These are phyloP conservation scores for Allomyces javanicus DNA, from an alignment of 192 early-diverging fungal species.

Conservation along the genomic window DNA sequence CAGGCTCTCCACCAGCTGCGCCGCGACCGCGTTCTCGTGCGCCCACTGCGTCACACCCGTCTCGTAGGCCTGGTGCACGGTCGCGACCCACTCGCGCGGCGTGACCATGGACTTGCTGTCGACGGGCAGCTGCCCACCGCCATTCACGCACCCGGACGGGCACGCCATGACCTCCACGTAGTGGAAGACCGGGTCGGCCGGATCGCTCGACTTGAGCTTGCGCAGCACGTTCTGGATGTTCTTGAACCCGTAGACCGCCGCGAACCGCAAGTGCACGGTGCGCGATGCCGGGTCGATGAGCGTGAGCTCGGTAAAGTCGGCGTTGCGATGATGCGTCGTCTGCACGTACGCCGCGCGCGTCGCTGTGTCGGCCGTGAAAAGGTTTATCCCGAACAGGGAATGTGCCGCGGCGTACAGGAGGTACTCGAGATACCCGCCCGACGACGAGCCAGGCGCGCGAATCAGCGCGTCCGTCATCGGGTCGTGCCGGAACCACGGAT, in stretches of 20 bases:
- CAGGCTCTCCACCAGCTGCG: not conserved
- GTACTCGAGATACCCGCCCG: conserved; percentile 81
- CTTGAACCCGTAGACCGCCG: conserved; percentile 79
- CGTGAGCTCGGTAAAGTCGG: conserved; percentile 57
- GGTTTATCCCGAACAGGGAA: conserved; percentile 48
- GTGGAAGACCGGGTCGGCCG: conserved; percentile 36
- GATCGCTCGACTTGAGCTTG: conserved; percentile 67
- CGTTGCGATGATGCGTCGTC: conserved; percentile 53
- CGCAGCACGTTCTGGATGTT: conserved; percentile 96
- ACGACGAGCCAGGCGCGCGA: conserved; percentile 57
- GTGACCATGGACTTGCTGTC: not conserved
- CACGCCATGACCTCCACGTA: conserved; percentile 97
- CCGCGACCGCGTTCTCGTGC: not conserved
- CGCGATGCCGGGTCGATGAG: conserved; percentile 22
- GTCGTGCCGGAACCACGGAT: not conserved
- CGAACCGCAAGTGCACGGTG: conserved; percentile 53
- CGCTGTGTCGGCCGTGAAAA: conserved; percentile 31
- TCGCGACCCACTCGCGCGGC: not conserved
- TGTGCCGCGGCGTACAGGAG: conserved; percentile 64
- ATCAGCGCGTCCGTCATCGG: conserved; percentile 12
- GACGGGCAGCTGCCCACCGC: conserved; percentile 69
- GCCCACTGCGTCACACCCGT: not conserved
- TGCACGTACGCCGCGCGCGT: conserved; percentile 27
- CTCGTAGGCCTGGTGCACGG: not conserved
- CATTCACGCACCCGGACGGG: conserved; percentile 90